A percentile compares a stretch with the other conserved stretches of the same genome.
Conservation (phyloP, 306 rosid species). For the Vigna reflexopilosa region DNA sequence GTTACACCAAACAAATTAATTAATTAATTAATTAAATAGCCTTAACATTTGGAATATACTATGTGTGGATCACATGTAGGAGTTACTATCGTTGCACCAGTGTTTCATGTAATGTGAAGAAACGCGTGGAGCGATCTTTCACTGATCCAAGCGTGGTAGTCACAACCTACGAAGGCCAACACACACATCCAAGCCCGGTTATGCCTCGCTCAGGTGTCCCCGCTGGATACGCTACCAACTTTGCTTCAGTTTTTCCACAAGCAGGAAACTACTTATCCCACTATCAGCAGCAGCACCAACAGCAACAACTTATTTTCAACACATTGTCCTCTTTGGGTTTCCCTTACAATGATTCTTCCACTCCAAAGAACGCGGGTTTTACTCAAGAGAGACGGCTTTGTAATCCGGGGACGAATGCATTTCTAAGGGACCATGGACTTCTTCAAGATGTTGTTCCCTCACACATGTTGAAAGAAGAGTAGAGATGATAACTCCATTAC, state of each 20-base stretch:
- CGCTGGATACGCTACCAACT: conserved; percentile 37
- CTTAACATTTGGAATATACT: conserved; percentile 4
- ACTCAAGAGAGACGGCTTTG: conserved; percentile 60
- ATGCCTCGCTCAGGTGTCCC: conserved; percentile 59
- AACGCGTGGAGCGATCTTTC: conserved; percentile 86
- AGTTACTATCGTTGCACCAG: conserved; percentile 98
- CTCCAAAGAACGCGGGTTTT: conserved; percentile 35
- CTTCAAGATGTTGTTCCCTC: conserved; percentile 86
- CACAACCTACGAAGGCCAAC: conserved; percentile 96
- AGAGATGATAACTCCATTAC: conserved; percentile 40
- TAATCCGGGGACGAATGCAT: conserved; percentile 43
- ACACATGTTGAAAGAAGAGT: conserved; percentile 69
- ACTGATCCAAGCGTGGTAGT: conserved; percentile 79
- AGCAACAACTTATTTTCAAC: conserved; percentile 44
- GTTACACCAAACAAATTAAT: background rate
- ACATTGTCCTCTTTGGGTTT: conserved; percentile 47
- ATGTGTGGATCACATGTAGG: conserved; percentile 49
- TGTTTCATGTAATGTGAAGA: conserved; percentile 86
- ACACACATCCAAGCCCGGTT: conserved; percentile 77
- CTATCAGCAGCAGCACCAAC: conserved; percentile 40
- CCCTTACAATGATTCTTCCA: conserved; percentile 38
- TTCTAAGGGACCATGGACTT: conserved; percentile 68
- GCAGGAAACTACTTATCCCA: conserved; percentile 45
- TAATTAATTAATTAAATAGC: background rate
- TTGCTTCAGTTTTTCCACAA: conserved; percentile 42